Evolutionary conservation across 495 filamentous ascomycete genomes (phyloP), one percentile per base, ranked within the genome.

Genomic region (Penicillium bovifimosum): DNA sequence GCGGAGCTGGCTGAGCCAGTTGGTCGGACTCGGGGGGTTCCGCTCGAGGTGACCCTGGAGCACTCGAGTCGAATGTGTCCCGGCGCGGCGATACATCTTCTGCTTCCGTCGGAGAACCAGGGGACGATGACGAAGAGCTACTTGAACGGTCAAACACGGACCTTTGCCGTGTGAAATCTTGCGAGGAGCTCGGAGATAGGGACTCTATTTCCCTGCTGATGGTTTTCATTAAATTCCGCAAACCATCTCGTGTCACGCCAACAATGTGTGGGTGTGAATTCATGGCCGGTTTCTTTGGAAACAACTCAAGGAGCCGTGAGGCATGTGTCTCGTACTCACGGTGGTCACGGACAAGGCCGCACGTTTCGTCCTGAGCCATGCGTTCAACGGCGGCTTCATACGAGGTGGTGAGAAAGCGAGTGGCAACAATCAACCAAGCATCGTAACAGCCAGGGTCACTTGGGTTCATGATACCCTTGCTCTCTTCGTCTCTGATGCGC

Each of bases 131-230:
- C 0, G 85, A 86, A 7, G 78, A 78, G 63, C 83, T 86, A 50
- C 82, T 88, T 1, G 83, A 80, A 16, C 84, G 76, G 60, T 89
- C 85, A 56, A 90, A 90, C 5, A 90, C 83, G 0, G 86, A 90
- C 3, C 78, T 75, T 33, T 82, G 76, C 3, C 69, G 73, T 10
- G 76, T 63, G 33, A 66, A 75, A 41, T 77, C 72, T 57, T 71
- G 74, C 44, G 68, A 80, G 46, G 66, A 74, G 56, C 63, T 77
- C 59, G 79, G 69, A 13, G 79, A 67, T 28, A 81, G 71, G 20
- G 73, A 66, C 13, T 82, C 78, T 34, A 89, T 84, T 58, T 83
- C 77, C 6, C 61, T 66, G 47, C 79, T 74, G 29, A 88, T 84
- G 13, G 58, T 75, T 8, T 64, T 67, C 39, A 86, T 61, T 3